These are phyloP conservation scores for Purshia tridentata DNA, from an alignment of 306 rosid species.

Conservation along the genomic window DNA sequence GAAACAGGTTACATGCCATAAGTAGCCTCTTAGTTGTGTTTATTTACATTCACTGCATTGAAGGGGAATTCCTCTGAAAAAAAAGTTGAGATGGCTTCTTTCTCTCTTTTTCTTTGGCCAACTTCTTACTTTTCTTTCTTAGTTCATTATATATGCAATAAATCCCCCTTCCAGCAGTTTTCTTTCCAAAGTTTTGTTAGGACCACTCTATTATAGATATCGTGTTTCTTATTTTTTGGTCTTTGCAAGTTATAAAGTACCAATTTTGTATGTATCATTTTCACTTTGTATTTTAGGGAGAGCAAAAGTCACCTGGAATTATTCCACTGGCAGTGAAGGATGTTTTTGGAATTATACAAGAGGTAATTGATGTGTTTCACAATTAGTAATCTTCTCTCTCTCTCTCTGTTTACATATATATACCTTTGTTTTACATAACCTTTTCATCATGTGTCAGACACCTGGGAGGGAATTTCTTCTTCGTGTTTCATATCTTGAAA, in stretches of 20 bases:
- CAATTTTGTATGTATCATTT: slow-evolving; percentile 4
- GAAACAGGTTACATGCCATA: background rate
- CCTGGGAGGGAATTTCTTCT: slow-evolving; percentile 83
- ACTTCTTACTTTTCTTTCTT: too few species aligned
- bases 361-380: slow-evolving; percentile 44
- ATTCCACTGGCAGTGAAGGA: slow-evolving; percentile 89
- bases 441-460: slow-evolving; percentile 51
- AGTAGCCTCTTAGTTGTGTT: background rate
- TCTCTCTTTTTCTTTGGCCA: too few species aligned
- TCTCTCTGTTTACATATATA: background rate
- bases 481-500: slow-evolving; percentile 85
- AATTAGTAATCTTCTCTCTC: background rate
- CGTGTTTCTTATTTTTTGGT: background rate
- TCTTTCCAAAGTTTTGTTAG: background rate
- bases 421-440: slow-evolving; percentile 14
- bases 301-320: slow-evolving; percentile 91
- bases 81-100: background rate
- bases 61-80: background rate
- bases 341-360: slow-evolving; percentile 84
- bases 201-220: background rate
- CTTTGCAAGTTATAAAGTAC: slow-evolving; percentile 13
- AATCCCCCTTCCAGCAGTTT: background rate
- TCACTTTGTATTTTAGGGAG: slow-evolving; percentile 56
- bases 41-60: background rate
- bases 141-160: too few species aligned